Evolutionary conservation across 2,329 filamentous ascomycete species (phyloP).

Genomic region (Colletotrichum truncatum): DNA sequence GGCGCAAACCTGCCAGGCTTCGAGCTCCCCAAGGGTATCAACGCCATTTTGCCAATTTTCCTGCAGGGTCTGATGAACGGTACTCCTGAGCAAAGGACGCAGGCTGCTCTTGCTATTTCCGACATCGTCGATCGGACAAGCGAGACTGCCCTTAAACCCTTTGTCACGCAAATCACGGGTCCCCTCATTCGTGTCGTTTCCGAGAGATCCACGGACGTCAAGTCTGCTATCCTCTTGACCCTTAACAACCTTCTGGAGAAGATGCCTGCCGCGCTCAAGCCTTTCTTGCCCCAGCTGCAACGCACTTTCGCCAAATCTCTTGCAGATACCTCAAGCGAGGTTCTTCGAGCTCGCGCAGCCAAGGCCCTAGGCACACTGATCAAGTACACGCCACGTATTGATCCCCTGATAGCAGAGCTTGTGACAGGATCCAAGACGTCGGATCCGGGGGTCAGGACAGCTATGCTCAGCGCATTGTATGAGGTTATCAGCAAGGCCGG

Average conservation of each 20-base stretch:
- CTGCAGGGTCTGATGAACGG: conserved; percentile 98
- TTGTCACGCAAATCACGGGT: conserved; percentile 97
- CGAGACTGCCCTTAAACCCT: conserved; percentile 87
- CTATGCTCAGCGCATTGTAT: conserved; percentile 96
- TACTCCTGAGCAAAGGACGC: conserved; percentile 88
- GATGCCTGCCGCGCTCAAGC: conserved; percentile 94
- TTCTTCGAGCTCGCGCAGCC: conserved; percentile 86
- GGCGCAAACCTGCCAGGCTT: conserved; percentile 90
- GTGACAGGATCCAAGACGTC: conserved; percentile 94
- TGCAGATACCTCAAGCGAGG: conserved; percentile 90
- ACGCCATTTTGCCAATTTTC: conserved; percentile 95
- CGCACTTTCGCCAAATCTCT: conserved; percentile 96
- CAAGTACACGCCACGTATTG: conserved; percentile 92
- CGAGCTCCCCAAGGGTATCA: conserved; percentile 94
- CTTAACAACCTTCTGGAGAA: conserved; percentile 96
- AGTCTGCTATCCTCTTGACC: conserved; percentile 91
- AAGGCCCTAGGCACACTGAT: conserved; percentile 95
- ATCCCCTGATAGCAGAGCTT: conserved; percentile 90
- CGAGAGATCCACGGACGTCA: conserved; percentile 94
- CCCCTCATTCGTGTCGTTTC: conserved; percentile 98
- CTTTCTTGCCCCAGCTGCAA: conserved; percentile 95
- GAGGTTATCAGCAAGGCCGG: conserved; percentile 97
- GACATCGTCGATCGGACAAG: conserved; percentile 95
- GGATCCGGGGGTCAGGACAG: conserved; percentile 87
- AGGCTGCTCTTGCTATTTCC: conserved; percentile 91